Conservation (phyloP, 768 basidiomycete species). For the Tricholoma furcatifolium region DNA sequence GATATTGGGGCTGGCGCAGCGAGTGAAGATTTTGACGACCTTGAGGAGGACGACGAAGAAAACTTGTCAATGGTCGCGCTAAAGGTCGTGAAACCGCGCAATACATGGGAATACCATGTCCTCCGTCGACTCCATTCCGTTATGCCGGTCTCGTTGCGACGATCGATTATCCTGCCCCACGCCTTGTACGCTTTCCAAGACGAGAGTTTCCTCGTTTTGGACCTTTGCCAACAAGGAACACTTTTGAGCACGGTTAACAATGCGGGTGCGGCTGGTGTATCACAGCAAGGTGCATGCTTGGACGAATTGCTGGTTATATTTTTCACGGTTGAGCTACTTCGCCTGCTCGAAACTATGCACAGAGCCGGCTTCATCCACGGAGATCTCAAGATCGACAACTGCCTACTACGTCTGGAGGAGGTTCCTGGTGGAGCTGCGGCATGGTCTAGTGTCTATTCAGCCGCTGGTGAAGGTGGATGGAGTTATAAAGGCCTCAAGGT, state of each 20-base stretch:
- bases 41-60: constrained; percentile 57
- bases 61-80: constrained; percentile 68
- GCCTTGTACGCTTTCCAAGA: constrained; percentile 83
- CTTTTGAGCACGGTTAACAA: constrained; percentile 91
- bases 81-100: constrained; percentile 88
- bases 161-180: constrained; percentile 75
- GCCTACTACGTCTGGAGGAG: constrained; percentile 88
- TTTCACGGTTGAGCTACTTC: constrained; percentile 89
- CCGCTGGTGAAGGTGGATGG: constrained; percentile 84
- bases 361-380: constrained; percentile 88
- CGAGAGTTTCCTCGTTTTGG: constrained; percentile 88
- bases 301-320: constrained; percentile 95
- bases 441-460: constrained; percentile 78
- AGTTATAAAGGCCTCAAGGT: constrained; percentile 81
- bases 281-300: constrained; percentile 76
- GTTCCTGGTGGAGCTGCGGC: constrained; percentile 66
- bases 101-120: constrained; percentile 90
- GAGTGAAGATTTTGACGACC: constrained; percentile 50
- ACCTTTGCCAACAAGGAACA: constrained; percentile 88
- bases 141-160: constrained; percentile 56
- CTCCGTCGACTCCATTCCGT: constrained; percentile 73
- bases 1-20: constrained; percentile 50
- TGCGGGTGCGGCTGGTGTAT: constrained; percentile 70
- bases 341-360: constrained; percentile 82
- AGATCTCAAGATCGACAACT: constrained; percentile 99